phyloP scores from a whole-genome alignment of 495 filamentous ascomycete species.

The Lindgomyces ingoldianus region DNA sequence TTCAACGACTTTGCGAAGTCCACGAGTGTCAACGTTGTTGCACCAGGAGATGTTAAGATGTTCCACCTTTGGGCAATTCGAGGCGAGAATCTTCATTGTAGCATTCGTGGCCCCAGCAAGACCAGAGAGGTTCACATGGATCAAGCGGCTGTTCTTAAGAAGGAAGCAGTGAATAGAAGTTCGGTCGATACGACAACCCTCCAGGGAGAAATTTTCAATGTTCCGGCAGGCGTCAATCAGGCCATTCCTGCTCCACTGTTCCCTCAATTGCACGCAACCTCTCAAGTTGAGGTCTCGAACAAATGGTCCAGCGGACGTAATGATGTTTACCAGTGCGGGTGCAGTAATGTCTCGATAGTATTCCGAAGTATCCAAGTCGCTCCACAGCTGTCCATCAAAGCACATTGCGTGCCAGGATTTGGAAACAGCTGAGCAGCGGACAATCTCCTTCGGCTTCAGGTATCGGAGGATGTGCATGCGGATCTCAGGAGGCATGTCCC shows the following conservation, averaged over 20 bases:
- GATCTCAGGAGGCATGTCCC: constrained; percentile 77
- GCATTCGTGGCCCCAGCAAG: constrained; percentile 77
- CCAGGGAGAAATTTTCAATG: constrained; percentile 79
- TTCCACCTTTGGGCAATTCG: constrained; percentile 78
- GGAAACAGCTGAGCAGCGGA: constrained; percentile 77
- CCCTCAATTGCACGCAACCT: constrained; percentile 72
- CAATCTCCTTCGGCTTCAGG: constrained; percentile 76
- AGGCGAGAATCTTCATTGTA: constrained; percentile 82
- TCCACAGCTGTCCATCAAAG: constrained; percentile 95
- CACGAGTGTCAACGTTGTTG: constrained; percentile 75
- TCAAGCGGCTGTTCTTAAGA: constrained; percentile 70
- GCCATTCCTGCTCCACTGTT: constrained; percentile 73
- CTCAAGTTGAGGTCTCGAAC: constrained; percentile 86
- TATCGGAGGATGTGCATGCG: constrained; percentile 74
- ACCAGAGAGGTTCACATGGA: constrained; percentile 82
- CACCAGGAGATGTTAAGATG: constrained; percentile 91
- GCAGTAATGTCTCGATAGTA: constrained; percentile 88
- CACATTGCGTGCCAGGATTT: constrained; percentile 81
- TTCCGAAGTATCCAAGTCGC: constrained; percentile 74
- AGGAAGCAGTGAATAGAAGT: constrained; percentile 78
- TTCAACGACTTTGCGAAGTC: constrained; percentile 71
- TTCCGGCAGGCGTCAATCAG: constrained; percentile 82
- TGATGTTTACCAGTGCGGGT: constrained; percentile 78
- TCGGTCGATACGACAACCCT: constrained; percentile 85
- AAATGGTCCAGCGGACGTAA: constrained; percentile 82